These are phyloP conservation scores for Syzygium malaccense DNA, from an alignment of 441 rosid genomes.

Conservation along the genomic window DNA sequence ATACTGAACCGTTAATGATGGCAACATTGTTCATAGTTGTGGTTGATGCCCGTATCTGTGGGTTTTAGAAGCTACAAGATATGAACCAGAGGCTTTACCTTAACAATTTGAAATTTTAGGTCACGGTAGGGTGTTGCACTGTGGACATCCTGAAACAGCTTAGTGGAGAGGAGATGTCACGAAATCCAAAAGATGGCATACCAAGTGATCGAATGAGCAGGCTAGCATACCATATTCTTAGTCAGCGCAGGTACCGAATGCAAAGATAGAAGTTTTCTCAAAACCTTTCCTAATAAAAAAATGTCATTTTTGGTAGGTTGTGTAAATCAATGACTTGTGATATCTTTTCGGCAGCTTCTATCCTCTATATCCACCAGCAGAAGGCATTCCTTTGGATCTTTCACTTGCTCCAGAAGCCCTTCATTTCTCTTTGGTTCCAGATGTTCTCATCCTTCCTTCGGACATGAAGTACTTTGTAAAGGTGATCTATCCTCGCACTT, in stretches of 20 bases:
- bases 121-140: slow-evolving; percentile 82
- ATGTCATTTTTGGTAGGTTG: not conserved
- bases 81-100: not conserved
- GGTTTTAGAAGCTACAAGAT: not conserved
- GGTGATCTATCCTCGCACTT: slow-evolving; percentile 26
- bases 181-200: slow-evolving; percentile 50
- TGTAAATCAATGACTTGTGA: not conserved
- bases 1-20: not conserved
- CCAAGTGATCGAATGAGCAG: slow-evolving; percentile 75
- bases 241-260: slow-evolving; percentile 54
- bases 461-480: slow-evolving; percentile 81
- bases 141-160: slow-evolving; percentile 90
- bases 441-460: slow-evolving; percentile 82
- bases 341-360: slow-evolving; percentile 57
- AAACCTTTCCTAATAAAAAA: not conserved
- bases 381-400: slow-evolving; percentile 72
- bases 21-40: not conserved
- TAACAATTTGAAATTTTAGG: slow-evolving; percentile 42
- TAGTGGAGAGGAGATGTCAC: slow-evolving; percentile 82
- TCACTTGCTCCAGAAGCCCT: slow-evolving; percentile 76
- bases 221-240: slow-evolving; percentile 71
- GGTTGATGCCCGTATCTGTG: not conserved
- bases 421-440: slow-evolving; percentile 46
- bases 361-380: slow-evolving; percentile 88
- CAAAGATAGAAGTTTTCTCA: not conserved